phyloP scores from a whole-genome alignment of 148 eudicot species.

The Diospyros kaki region DNA sequence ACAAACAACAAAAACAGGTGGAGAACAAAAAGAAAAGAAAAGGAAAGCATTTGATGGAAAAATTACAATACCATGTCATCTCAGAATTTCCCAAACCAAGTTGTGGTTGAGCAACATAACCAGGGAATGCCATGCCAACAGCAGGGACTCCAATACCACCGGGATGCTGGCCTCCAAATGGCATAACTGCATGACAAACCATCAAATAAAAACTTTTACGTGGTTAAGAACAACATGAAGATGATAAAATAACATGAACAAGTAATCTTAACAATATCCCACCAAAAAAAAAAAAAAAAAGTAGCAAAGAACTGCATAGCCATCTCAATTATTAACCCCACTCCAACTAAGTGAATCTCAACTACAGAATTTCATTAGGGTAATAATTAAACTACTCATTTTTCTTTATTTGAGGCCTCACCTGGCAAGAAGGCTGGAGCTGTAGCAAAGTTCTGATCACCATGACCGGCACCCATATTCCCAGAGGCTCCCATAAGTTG shows the following conservation, averaged over 20 bases:
- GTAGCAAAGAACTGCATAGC: neutral
- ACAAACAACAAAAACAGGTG: too few species aligned
- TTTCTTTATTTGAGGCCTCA: conserved; percentile 13
- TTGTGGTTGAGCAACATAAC: conserved; percentile 84
- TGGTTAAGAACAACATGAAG: neutral
- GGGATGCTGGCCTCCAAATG: conserved; percentile 80
- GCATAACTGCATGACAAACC: conserved; percentile 65
- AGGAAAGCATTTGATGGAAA: neutral
- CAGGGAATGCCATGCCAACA: conserved; percentile 98
- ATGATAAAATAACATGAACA: conserved; percentile 4
- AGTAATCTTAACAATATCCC: neutral
- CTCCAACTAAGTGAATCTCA: neutral
- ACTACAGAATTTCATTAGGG: neutral
- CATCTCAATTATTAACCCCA: neutral
- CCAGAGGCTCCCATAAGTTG: conserved; percentile 64
- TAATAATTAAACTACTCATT: neutral
- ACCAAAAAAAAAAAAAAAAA: neutral
- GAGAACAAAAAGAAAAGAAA: too few species aligned
- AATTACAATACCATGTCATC: conserved; percentile 75
- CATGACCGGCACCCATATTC: conserved; percentile 47
- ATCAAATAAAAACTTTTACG: neutral
- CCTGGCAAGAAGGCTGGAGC: conserved; percentile 76
- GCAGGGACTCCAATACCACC: conserved; percentile 95
- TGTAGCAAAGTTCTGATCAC: conserved; percentile 66
- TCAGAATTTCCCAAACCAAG: conserved; percentile 76